Conservation (phyloP, 306 rosid genomes). For the Quercus glauca region DNA sequence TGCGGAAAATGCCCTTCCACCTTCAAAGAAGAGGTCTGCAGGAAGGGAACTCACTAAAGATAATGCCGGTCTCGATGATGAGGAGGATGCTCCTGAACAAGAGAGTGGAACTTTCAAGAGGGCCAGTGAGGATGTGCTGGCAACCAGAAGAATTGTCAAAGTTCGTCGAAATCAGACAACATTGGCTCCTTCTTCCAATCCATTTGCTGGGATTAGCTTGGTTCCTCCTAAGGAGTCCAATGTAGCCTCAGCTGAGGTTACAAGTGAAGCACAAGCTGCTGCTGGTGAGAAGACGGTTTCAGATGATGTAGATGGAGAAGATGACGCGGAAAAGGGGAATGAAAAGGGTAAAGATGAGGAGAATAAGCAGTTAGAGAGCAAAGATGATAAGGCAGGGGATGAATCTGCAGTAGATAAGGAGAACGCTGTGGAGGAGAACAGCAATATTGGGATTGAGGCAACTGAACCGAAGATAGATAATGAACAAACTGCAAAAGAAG, state of each 20-base stretch:
- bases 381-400: constrained; percentile 29
- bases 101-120: constrained; percentile 84
- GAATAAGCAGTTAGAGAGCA: constrained; percentile 37
- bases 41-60: constrained; percentile 84
- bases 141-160: constrained; percentile 79
- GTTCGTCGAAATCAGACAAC: constrained; percentile 63
- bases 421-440: constrained; percentile 19
- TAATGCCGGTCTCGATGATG: constrained; percentile 79
- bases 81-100: constrained; percentile 58
- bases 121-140: constrained; percentile 88
- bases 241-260: constrained; percentile 38
- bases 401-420: constrained; percentile 31
- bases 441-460: constrained; percentile 23
- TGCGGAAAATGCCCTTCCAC: constrained; percentile 57
- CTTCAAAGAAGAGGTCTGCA: constrained; percentile 92
- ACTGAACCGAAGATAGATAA: constrained; percentile 25
- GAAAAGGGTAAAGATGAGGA: constrained; percentile 34
- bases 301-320: constrained; percentile 32
- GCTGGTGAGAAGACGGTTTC: constrained; percentile 28
- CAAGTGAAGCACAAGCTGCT: constrained; percentile 31
- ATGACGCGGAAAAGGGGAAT: constrained; percentile 11
- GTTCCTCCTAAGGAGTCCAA: constrained; percentile 44
- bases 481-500: constrained; percentile 25
- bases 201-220: constrained; percentile 77
- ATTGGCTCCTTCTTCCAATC: constrained; percentile 67